Conservation (phyloP, 345 rosid species). For the Pistacia integerrima region DNA sequence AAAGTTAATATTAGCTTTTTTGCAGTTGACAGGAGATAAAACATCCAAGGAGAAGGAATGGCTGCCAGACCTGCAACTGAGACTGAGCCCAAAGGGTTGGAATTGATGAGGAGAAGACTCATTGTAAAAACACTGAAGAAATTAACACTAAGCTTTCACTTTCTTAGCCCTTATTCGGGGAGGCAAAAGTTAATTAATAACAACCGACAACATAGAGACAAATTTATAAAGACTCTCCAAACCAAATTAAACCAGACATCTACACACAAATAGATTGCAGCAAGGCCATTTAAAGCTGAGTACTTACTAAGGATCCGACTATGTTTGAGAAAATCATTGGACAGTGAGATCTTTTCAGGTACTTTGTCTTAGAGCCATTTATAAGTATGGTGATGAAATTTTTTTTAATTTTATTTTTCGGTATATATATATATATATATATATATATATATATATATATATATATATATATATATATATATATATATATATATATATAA, state of each 20-base stretch:
- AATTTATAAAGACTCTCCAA: neutral
- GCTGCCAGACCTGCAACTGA: conserved; percentile 45
- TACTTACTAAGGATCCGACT: conserved; percentile 31
- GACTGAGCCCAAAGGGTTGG: conserved; percentile 43
- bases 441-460: too few relatives aligned
- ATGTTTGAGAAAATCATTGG: conserved; percentile 12
- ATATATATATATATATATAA: neutral
- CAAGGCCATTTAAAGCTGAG: conserved; percentile 3
- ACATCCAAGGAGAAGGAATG: conserved; percentile 30
- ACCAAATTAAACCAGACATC: neutral
- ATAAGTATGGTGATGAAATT: neutral
- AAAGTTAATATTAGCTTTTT: too few relatives aligned
- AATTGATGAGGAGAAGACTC: conserved; percentile 26
- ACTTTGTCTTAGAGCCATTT: conserved; percentile 21
- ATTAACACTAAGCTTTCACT: conserved; percentile 52
- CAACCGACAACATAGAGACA: neutral
- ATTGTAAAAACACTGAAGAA: conserved; percentile 28
- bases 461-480: too few relatives aligned
- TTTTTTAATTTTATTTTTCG: neutral
- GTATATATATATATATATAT: neutral
- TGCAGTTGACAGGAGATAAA: conserved; percentile 36
- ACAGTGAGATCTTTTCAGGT: conserved; percentile 27
- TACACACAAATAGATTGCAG: neutral
- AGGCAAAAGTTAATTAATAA: neutral
- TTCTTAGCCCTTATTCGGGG: conserved; percentile 25